These are phyloP conservation scores for Paraglomus brasilianum DNA, from an alignment of 192 early-diverging fungal species.

Conservation along the genomic window DNA sequence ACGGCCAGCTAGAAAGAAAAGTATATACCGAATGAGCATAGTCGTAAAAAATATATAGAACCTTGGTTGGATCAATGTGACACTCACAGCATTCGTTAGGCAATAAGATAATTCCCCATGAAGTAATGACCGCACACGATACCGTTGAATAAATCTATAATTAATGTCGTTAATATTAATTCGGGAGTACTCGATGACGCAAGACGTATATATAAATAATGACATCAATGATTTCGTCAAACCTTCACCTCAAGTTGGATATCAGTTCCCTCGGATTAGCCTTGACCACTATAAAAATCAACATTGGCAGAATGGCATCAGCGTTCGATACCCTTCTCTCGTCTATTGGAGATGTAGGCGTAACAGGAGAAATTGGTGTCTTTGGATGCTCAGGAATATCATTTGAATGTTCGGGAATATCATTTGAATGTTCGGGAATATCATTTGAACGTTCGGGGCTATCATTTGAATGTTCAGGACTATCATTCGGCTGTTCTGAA, in stretches of 20 bases:
- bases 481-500: too few relatives aligned
- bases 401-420: too few relatives aligned
- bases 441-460: too few relatives aligned
- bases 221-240: too few relatives aligned
- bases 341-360: too few relatives aligned
- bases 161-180: too few relatives aligned
- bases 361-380: too few relatives aligned
- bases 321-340: constrained; percentile 34
- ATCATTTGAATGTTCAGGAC: too few relatives aligned
- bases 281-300: constrained; percentile 62
- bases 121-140: constrained; percentile 27
- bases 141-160: constrained; percentile 41
- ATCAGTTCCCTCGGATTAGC: constrained; percentile 63
- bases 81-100: constrained; percentile 44
- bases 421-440: too few relatives aligned
- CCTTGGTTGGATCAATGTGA: background rate
- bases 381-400: too few relatives aligned
- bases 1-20: constrained; percentile 35
- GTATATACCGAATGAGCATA: background rate
- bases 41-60: background rate
- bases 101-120: constrained; percentile 44
- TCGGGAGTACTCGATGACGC: too few relatives aligned
- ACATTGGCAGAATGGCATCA: constrained; percentile 60
- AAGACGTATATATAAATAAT: too few relatives aligned
- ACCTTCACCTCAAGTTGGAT: constrained; percentile 54